Evolutionary conservation across 768 basidiomycete species (phyloP), one percentile per base, ranked within the genome.

Genomic region (Dentipellis sp.): DNA sequence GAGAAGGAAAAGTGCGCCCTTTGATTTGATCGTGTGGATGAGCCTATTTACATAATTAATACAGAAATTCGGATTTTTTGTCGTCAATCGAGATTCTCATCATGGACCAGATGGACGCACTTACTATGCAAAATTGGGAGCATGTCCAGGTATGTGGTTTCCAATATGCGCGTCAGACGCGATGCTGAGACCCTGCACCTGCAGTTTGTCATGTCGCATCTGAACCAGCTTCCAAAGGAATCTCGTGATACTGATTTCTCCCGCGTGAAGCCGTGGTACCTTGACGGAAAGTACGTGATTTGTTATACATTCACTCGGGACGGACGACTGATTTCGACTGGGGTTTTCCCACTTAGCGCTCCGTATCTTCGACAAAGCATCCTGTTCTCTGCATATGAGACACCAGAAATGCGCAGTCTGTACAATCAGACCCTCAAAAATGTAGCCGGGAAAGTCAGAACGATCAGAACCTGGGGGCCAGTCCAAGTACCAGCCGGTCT

Each of bases 91-190:
- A 99, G 66, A 71, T 98, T 5, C 71, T 93, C 19, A 72, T 98
- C n/a, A 77, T 91, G 14, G 97, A 98, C 68, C 94, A 97, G 65
- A 76, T 91, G 75, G 93, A 98, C 68, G 87, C 87, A 3, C 78
- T 98, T 63, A 79, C 82, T 3, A 98, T 98, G 97, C 97, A 98
- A 72, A 99, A 99, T 64, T 99, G 97, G 97, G 94, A 97, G 39
- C 97, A 98, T 65, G 79, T 94, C 17, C 91, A 97, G 78, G 94
- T 91, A 66, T 37, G 75, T 64, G 19, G 5, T 17, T 55, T 17
- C 21, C 36, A 56, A 22, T 14, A n/a, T 50, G 52, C 38, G 0
- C 9, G 17, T 10, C 35, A 16, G 49, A 50, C 22, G 10, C 7
- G 8, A 37, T 40, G 2, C 23, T 34, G 36, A 40, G 21, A 48